These are phyloP conservation scores for Tetracladium marchalianum DNA, from an alignment of 495 filamentous ascomycete species.

Conservation along the genomic window DNA sequence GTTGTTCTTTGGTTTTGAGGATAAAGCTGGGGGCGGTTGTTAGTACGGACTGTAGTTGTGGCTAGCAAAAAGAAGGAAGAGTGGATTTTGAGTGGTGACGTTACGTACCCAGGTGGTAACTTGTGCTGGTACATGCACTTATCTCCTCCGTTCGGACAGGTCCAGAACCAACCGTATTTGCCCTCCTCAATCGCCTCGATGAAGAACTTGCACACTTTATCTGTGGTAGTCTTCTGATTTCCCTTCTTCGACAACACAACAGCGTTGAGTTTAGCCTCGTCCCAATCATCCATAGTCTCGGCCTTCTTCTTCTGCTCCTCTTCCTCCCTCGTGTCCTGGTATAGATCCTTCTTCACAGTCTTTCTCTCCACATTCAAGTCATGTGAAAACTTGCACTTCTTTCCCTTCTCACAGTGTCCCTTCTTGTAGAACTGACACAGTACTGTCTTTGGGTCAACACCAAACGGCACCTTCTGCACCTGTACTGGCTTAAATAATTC, in stretches of 20 bases:
- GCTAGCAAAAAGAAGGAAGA: too few species aligned
- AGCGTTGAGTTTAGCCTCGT: conserved; percentile 86
- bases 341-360: conserved; percentile 82
- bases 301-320: conserved; percentile 75
- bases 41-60: conserved; percentile 19
- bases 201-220: conserved; percentile 99
- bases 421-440: conserved; percentile 94
- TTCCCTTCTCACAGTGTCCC: conserved; percentile 93
- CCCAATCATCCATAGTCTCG: conserved; percentile 93
- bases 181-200: conserved; percentile 95
- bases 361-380: conserved; percentile 84
- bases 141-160: conserved; percentile 91
- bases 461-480: conserved; percentile 92
- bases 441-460: conserved; percentile 98
- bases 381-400: conserved; percentile 96
- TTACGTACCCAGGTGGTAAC: conserved; percentile 76
- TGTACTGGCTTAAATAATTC: conserved; percentile 93
- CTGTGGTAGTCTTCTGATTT: conserved; percentile 90
- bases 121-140: conserved; percentile 98
- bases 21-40: conserved; percentile 56
- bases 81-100: background rate
- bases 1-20: conserved; percentile 95
- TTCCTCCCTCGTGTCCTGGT: conserved; percentile 73
- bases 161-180: conserved; percentile 99
- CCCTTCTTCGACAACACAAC: conserved; percentile 94